Percentiles rank a stretch among this genome's conserved stretches.
These are phyloP conservation scores for Geotrichum ghanense DNA, from an alignment of 805 yeast species.

Conservation along the genomic window DNA sequence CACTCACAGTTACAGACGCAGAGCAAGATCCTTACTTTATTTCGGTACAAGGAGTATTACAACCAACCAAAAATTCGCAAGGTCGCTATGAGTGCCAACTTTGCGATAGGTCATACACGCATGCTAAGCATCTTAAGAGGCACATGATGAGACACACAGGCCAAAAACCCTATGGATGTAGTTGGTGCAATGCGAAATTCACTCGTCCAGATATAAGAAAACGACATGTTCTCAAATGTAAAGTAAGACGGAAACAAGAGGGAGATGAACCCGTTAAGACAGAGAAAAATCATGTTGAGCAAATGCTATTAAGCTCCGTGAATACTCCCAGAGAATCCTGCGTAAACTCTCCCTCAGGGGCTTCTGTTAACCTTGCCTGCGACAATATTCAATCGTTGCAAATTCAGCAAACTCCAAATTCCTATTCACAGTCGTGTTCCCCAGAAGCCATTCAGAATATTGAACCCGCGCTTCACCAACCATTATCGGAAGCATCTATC, in stretches of 20 bases:
- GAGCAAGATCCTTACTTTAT: neutral
- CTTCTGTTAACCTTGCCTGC: no score
- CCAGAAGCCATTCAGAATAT: no score
- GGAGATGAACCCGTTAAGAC: no score
- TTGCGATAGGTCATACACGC: constrained; percentile 19
- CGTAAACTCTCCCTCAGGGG: no score
- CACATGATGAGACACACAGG: constrained; percentile 80
- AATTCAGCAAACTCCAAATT: no score
- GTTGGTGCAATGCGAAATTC: constrained; percentile 56
- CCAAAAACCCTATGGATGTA: constrained; percentile 72
- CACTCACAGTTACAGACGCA: neutral
- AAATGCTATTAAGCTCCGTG: no score
- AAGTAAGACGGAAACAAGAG: constrained; percentile 3
- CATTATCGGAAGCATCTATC: no score
- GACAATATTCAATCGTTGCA: no score
- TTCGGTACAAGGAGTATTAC: neutral
- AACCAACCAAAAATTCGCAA: constrained; percentile 34
- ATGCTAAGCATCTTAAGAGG: constrained; percentile 68
- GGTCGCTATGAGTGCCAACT: constrained; percentile 27
- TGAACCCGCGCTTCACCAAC: no score
- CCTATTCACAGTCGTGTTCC: no score
- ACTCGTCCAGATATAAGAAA: constrained; percentile 66
- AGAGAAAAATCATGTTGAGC: no score
- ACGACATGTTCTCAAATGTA: constrained; percentile 39
- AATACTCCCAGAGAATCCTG: no score